Conservation (phyloP, 805 yeast species). For the Yarrowia yakushimensis region DNA sequence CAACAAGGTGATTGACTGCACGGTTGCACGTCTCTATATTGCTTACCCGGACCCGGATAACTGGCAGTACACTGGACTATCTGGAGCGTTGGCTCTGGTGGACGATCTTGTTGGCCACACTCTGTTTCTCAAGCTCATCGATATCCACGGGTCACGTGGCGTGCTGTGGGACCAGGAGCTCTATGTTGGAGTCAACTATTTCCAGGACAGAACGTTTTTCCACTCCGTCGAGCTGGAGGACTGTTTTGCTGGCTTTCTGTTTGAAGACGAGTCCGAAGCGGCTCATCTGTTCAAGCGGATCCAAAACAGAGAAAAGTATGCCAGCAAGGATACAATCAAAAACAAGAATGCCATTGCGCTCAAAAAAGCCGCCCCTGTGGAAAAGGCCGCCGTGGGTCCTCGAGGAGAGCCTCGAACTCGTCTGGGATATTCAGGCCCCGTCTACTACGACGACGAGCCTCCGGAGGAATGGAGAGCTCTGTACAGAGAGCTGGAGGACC, state of each 20-base stretch:
- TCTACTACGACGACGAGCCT: conserved; percentile 73
- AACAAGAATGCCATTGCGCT: conserved; percentile 87
- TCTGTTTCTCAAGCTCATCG: conserved; percentile 84
- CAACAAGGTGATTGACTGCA: conserved; percentile 83
- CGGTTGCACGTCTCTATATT: conserved; percentile 83
- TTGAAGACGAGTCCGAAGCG: conserved; percentile 87
- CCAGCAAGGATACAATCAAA: conserved; percentile 75
- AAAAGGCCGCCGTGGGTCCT: conserved; percentile 48
- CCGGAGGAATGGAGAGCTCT: conserved; percentile 82
- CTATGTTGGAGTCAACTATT: conserved; percentile 80
- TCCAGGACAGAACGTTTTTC: conserved; percentile 92
- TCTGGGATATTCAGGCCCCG: conserved; percentile 34
- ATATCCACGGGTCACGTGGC: conserved; percentile 74
- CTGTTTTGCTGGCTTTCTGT: conserved; percentile 78
- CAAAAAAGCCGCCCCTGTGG: conserved; percentile 44
- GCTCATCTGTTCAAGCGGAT: conserved; percentile 79
- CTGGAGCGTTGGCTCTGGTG: conserved; percentile 82
- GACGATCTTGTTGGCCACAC: conserved; percentile 95
- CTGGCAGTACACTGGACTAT: conserved; percentile 86
- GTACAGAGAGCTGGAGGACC: conserved; percentile 65
- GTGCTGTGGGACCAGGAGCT: conserved; percentile 97
- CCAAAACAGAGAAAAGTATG: conserved; percentile 70
- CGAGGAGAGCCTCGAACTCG: conserved; percentile 53
- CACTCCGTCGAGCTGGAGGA: conserved; percentile 93
- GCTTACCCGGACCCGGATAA: conserved; percentile 78